Evolutionary conservation across 31 red algal genomes (phyloP), one percentile per base, ranked within the genome.

Genomic region (Asparagopsis taxiformis): DNA sequence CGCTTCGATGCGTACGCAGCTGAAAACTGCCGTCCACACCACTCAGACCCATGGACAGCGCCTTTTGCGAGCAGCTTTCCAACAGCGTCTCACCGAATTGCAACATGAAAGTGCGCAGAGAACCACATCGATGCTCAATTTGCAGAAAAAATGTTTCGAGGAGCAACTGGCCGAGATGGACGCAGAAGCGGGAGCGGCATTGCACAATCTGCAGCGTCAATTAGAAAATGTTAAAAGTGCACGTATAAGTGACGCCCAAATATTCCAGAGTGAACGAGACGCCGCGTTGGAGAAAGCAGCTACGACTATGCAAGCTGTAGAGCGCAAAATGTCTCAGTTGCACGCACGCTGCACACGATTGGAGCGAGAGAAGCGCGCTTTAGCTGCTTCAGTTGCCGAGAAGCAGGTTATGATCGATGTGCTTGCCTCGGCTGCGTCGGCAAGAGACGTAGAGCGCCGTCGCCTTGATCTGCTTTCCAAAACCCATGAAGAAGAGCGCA

Each of bases 361-460:
- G 74, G 74, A 78, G 59, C 50, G 74, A 44, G 60, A 78, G 19
- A 78, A 78, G 8, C 44, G 43, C 17, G 34, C 19, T 22, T 44
- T 78, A 50, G 46, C 74, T 26, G 60, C 59, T 16, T 37, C 74
- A 16, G 46, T 63, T 2, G 55, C 46, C 30, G 74, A 78, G 46
- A 78, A 78, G 24, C 74, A 78, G 48, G 60, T 78, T 7, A 78
- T 78, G 74, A 52, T 78, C 30, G 74, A 78, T 49, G 74, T 78
- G 15, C 38, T 78, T n/a, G 74, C 74, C 19, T 58, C 51, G 8
- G 74, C 74, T 55, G 48, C 60, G 31, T 58, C 74, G 49, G 74
- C 74, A 3, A 78, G 55, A 38, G 74, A 78, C 56, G 60, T 55
- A n/a, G 74, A 78, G 1, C 50, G 74, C 13, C 58, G 60, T 52